These are phyloP conservation scores for Austropuccinia psidii DNA, from an alignment of 1,284 basidiomycete genomes.

Conservation along the genomic window DNA sequence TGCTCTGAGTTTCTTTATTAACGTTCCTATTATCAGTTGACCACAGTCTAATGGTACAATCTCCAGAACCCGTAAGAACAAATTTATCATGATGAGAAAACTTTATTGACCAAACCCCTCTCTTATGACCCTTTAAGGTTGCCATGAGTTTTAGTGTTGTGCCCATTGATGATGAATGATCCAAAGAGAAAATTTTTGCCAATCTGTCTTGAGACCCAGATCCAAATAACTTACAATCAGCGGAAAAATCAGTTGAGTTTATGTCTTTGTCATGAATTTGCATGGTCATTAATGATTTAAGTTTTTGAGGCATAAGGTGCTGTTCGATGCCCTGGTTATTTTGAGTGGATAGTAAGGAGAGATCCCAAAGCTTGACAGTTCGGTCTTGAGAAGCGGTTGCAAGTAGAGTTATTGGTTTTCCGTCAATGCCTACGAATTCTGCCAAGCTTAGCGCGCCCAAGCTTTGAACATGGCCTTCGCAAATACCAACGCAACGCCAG, in stretches of 20 bases:
- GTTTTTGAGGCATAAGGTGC: conserved; percentile 50
- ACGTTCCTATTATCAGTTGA: conserved; percentile 74
- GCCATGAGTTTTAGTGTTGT: conserved; percentile 63
- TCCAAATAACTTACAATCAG: conserved; percentile 78
- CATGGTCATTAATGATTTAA: conserved; percentile 74
- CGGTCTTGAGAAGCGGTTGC: conserved; percentile 93
- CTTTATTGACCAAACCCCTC: conserved; percentile 89
- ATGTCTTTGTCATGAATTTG: conserved; percentile 98
- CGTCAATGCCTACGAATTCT: conserved; percentile 36
- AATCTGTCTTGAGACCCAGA: conserved; percentile 95
- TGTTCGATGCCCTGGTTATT: conserved; percentile 43
- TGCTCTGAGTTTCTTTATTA: conserved; percentile 55
- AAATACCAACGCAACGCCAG: conserved; percentile 76
- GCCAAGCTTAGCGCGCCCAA: conserved; percentile 76
- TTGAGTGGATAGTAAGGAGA: conserved; percentile 53
- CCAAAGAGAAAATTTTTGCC: conserved; percentile 76
- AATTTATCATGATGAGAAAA: conserved; percentile 77
- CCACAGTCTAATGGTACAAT: conserved; percentile 91
- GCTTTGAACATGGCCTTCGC: conserved; percentile 89
- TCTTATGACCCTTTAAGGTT: conserved; percentile 87
- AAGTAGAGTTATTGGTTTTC: conserved; percentile 57
- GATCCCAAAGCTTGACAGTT: conserved; percentile 98
- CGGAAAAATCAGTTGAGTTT: conserved; percentile 87
- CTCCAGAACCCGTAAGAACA: conserved; percentile 85
- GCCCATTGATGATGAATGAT: conserved; percentile 47